Base-by-base conservation (phyloP, 768 basidiomycete species). In the Rhizopogon vinicolor region DNA sequence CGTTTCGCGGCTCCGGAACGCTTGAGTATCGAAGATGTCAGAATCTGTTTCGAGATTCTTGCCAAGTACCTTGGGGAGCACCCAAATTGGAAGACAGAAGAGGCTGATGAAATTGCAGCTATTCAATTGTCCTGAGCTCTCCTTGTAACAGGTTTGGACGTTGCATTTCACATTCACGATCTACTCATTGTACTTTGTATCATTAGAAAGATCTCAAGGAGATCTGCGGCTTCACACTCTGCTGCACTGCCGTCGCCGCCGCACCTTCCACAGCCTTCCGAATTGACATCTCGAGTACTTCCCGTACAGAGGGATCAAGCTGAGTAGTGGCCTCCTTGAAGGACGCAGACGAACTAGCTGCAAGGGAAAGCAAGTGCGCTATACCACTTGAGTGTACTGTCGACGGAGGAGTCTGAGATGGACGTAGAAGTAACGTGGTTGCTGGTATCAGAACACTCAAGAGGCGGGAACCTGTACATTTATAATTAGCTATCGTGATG, bases 311-410 rank as follows among this genome's bases (percentile, higher is more conserved):
- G 7, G 75, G 65, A 29, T 87, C 84, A 19, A 98, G 75, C 46
- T 79, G 83, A 8, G 74, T 78, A 2, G 90, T 87, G 1, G 89
- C 91, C 44, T 93, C 91, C 67, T 91, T 93, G 80, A 98, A 98
- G 12, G 87, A 81, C 4, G 73, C 66, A 0, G 95, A 89, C 3
- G 85, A 82, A 0, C 79, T 71, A 0, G 87, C 79, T 0, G 93
- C 93, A 55, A 91, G 86, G 2, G 76, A 70, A 29, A 98, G 70
- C 1, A 97, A 68, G 50, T 91, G 86, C 2, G 79, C 67, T 19
- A 91, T 77, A 2, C 84, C 83, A 56, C 84, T 80, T 0, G 77
- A 63, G 51, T 85, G 85, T 7, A 86, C 62, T 0, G 74, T 71
- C 0, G 78, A 65, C 3, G 78, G 68, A 0, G 78, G 65, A 12